A percentile compares a stretch with the other conserved stretches of the same genome.
These are phyloP conservation scores for Colletotrichum theobromicola DNA, from an alignment of 2,329 filamentous ascomycete species.

Conservation along the genomic window DNA sequence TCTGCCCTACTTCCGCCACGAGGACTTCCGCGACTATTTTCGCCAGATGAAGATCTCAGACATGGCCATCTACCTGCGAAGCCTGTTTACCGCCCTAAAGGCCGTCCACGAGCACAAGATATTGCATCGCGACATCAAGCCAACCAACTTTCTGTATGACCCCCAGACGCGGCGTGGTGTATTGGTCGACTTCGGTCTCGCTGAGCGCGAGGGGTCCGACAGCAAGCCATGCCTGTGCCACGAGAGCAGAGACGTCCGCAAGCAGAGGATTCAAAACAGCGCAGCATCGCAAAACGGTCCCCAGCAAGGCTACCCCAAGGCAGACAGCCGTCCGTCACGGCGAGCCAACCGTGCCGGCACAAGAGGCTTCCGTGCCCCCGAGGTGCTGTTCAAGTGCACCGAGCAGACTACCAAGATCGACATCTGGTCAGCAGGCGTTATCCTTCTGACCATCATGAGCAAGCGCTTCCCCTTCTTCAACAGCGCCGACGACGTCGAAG, in stretches of 20 bases:
- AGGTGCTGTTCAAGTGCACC: constrained; percentile 96
- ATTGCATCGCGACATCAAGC: constrained; percentile 94
- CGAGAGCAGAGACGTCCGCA: constrained; percentile 66
- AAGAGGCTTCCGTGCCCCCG: constrained; percentile 92
- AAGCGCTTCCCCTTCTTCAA: constrained; percentile 98
- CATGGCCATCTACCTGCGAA: constrained; percentile 88
- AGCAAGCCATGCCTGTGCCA: constrained; percentile 84
- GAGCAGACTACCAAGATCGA: constrained; percentile 94
- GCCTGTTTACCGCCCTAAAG: constrained; percentile 82
- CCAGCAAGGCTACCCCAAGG: constrained; percentile 81
- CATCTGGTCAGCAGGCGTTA: constrained; percentile 97
- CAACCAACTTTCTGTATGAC: constrained; percentile 96
- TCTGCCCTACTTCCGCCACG: constrained; percentile 93
- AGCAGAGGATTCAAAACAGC: constrained; percentile 62
- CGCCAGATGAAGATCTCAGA: constrained; percentile 85
- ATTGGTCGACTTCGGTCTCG: constrained; percentile 98
- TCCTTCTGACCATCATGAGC: constrained; percentile 91
- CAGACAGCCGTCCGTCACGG: constrained; percentile 84
- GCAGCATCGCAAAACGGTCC: constrained; percentile 58
- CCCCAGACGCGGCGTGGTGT: constrained; percentile 81
- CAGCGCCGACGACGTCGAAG: constrained; percentile 96
- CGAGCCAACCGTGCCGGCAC: constrained; percentile 95
- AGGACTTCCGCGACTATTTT: constrained; percentile 95
- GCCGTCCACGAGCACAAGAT: constrained; percentile 86
- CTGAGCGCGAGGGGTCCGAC: constrained; percentile 81